Percentiles rank a stretch among this genome's conserved stretches.
Conservation (phyloP, 78 protist genomes). For the Polysphondylium violaceum region DNA sequence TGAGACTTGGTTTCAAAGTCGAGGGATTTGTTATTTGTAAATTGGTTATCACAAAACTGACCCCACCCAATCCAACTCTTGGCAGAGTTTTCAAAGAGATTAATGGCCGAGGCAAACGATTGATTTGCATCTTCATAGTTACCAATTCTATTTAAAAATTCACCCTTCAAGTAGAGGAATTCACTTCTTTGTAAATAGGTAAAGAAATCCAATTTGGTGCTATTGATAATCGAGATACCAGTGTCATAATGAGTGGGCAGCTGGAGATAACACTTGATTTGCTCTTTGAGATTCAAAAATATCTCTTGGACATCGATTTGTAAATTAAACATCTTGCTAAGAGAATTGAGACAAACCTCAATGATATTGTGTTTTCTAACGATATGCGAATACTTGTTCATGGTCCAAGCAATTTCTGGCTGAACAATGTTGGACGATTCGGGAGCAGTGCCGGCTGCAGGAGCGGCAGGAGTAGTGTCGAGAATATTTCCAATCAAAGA, state of each 20-base stretch:
- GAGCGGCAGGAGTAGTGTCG: not conserved
- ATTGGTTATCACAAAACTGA: constrained; percentile 83
- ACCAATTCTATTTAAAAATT: constrained; percentile 70
- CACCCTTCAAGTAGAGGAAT: constrained; percentile 75
- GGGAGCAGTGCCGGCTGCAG: not conserved
- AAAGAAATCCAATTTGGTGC: constrained; percentile 76
- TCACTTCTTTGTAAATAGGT: constrained; percentile 61
- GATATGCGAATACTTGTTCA: constrained; percentile 84
- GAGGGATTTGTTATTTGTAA: not conserved
- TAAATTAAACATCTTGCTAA: constrained; percentile 83
- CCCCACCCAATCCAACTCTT: constrained; percentile 86
- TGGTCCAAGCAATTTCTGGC: constrained; percentile 87
- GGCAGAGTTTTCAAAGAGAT: constrained; percentile 74
- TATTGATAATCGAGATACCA: constrained; percentile 79
- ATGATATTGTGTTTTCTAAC: constrained; percentile 85
- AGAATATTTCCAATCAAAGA: constrained; percentile 6
- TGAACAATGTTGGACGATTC: constrained; percentile 7
- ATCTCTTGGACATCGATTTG: constrained; percentile 89
- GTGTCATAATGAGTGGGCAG: constrained; percentile 69
- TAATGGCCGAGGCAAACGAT: constrained; percentile 76
- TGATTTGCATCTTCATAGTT: constrained; percentile 78
- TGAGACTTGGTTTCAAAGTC: constrained; percentile 32
- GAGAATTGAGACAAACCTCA: constrained; percentile 84
- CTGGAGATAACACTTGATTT: constrained; percentile 86
- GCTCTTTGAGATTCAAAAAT: constrained; percentile 87